Percentiles rank a stretch among this genome's conserved stretches.
These are phyloP conservation scores for Persicaria maculosa DNA, from an alignment of 148 eudicot species.

Conservation along the genomic window DNA sequence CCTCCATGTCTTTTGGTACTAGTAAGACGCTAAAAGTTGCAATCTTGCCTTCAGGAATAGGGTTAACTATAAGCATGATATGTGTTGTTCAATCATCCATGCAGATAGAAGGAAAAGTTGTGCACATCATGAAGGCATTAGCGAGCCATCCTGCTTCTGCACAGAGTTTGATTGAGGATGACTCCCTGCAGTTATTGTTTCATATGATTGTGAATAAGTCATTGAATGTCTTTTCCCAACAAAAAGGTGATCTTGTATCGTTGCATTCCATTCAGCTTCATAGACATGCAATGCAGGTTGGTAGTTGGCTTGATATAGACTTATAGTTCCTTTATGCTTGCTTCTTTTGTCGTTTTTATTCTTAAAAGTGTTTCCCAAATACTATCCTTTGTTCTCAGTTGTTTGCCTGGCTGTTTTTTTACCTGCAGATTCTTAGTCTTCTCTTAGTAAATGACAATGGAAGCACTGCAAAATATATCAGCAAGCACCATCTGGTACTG, in stretches of 20 bases:
- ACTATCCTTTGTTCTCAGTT: background rate
- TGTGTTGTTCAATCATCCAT: slow-evolving; percentile 13
- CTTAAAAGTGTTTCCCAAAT: background rate
- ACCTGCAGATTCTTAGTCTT: slow-evolving; percentile 83
- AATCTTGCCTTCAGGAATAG: background rate
- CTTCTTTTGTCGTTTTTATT: background rate
- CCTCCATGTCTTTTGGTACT: background rate
- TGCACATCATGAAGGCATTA: slow-evolving; percentile 95
- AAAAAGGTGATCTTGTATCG: slow-evolving; percentile 71
- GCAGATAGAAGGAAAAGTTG: slow-evolving; percentile 91
- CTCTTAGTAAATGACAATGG: slow-evolving; percentile 89
- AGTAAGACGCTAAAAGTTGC: background rate
- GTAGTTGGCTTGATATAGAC: background rate
- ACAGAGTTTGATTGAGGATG: slow-evolving; percentile 95
- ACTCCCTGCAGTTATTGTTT: slow-evolving; percentile 75
- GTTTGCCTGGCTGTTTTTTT: background rate
- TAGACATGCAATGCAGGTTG: slow-evolving; percentile 98
- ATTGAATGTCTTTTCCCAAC: slow-evolving; percentile 46
- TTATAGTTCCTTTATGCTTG: background rate
- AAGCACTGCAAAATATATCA: slow-evolving; percentile 87
- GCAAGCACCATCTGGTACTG: slow-evolving; percentile 89
- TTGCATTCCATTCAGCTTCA: slow-evolving; percentile 93
- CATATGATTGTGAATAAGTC: slow-evolving; percentile 97
- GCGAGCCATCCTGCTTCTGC: slow-evolving; percentile 90
- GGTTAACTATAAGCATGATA: background rate